A percentile compares a stretch with the other conserved stretches of the same genome.
These are phyloP conservation scores for Chaetomium olivaceum DNA, from an alignment of 2,329 filamentous ascomycete species.

Conservation along the genomic window DNA sequence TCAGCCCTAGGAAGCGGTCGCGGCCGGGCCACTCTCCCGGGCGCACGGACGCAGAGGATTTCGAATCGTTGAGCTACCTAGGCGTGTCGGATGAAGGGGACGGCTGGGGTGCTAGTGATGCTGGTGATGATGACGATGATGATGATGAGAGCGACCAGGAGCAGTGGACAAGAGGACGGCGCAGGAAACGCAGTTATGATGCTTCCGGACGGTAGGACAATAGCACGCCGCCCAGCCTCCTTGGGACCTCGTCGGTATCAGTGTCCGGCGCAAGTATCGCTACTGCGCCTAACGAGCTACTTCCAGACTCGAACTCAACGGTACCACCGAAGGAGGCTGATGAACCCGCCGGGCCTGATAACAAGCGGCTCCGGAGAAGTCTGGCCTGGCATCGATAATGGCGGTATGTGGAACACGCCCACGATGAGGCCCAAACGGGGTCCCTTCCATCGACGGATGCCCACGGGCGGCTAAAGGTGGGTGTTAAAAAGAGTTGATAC, in stretches of 20 bases:
- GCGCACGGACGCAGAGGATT: conserved; percentile 7
- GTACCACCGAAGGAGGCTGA: background rate
- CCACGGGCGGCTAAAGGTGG: too few species aligned
- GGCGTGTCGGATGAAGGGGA: background rate
- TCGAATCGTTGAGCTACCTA: background rate
- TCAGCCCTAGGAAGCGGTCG: conserved; percentile 10
- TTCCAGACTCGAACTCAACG: background rate
- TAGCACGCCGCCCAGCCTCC: background rate
- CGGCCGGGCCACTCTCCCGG: background rate
- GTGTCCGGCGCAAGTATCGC: background rate
- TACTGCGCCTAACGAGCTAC: background rate
- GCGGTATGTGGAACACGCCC: too few species aligned
- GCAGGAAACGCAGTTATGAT: background rate
- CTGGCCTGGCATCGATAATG: too few species aligned
- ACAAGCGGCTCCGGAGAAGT: background rate
- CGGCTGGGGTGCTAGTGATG: background rate
- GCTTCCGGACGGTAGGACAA: background rate
- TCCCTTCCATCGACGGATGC: background rate
- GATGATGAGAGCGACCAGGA: background rate
- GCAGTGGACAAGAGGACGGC: conserved; percentile 5
- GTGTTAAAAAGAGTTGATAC: too few species aligned
- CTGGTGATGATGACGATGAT: background rate
- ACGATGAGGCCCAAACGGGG: background rate
- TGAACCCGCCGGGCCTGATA: background rate
- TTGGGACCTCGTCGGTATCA: background rate